These are phyloP conservation scores for Funneliformis caledonium DNA, from an alignment of 371 early-diverging fungal genomes.

Conservation along the genomic window DNA sequence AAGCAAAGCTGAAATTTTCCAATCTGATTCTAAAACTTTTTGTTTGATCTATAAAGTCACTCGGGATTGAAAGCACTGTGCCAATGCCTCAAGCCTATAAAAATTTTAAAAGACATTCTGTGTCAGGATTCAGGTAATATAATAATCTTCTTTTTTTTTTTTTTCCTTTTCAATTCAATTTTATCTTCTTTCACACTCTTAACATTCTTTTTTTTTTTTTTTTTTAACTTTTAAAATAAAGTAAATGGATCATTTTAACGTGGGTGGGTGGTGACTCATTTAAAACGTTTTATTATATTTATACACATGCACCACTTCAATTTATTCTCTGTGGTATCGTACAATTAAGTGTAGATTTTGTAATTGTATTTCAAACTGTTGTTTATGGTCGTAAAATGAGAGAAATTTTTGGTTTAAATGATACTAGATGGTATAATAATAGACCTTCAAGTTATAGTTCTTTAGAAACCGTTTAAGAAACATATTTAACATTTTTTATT, in stretches of 20 bases:
- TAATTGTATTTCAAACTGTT: constrained; percentile 60
- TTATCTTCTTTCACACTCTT: not conserved
- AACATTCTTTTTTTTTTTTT: not conserved
- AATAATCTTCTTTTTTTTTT: not conserved
- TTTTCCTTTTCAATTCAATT: not conserved
- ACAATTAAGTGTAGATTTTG: constrained; percentile 62
- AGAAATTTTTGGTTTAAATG: constrained; percentile 17
- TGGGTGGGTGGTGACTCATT: constrained; percentile 69
- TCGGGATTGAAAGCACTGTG: constrained; percentile 65
- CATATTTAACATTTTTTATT: not conserved
- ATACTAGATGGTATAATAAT: not conserved
- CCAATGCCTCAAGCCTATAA: constrained; percentile 67
- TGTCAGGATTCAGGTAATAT: constrained; percentile 57
- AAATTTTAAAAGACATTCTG: constrained; percentile 57
- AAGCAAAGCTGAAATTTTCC: not conserved
- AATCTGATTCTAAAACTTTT: not conserved
- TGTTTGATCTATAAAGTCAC: constrained; percentile 41
- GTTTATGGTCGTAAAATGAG: constrained; percentile 47
- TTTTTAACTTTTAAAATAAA: constrained; percentile 6
- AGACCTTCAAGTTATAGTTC: constrained; percentile 9
- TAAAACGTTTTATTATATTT: constrained; percentile 67
- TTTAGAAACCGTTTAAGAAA: not conserved
- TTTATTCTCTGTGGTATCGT: constrained; percentile 67
- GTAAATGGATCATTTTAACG: constrained; percentile 47
- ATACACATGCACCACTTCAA: constrained; percentile 61